These are phyloP conservation scores for Auricularia cornea DNA, from an alignment of 768 basidiomycete species.

Conservation along the genomic window DNA sequence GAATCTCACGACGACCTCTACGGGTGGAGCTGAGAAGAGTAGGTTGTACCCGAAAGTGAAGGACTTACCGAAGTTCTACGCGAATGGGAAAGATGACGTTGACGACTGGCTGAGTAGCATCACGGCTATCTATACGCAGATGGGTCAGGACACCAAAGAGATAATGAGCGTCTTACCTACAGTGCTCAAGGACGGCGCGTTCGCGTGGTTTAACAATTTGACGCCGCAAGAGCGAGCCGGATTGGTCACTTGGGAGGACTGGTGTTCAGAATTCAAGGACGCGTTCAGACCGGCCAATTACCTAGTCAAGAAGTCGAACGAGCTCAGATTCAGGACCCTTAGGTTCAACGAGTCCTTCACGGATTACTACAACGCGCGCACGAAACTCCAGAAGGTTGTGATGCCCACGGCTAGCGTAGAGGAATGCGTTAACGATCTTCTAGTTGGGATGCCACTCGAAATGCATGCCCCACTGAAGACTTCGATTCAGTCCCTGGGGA, in stretches of 20 bases:
- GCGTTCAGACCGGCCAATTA: neutral
- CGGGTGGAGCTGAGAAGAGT: too few relatives aligned
- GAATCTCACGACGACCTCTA: too few relatives aligned
- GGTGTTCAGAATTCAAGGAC: neutral
- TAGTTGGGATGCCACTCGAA: neutral
- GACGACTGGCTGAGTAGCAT: neutral
- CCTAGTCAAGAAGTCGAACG: neutral
- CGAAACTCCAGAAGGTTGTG: neutral
- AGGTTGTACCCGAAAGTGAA: neutral
- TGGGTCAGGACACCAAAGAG: neutral
- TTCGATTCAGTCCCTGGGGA: neutral
- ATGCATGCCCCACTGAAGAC: neutral
- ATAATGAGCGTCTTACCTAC: neutral
- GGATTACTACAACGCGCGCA: neutral
- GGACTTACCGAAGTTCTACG: neutral
- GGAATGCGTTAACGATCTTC: neutral
- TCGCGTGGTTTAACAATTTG: neutral
- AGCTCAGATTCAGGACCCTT: neutral
- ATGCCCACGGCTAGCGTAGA: neutral
- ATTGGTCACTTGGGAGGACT: neutral
- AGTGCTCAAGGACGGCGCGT: neutral
- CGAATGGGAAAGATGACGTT: neutral
- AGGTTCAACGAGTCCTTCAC: neutral
- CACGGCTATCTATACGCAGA: neutral
- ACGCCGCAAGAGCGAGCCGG: neutral